phyloP scores from a whole-genome alignment of 2,329 filamentous ascomycete species.

The Colletotrichum endophyticum region DNA sequence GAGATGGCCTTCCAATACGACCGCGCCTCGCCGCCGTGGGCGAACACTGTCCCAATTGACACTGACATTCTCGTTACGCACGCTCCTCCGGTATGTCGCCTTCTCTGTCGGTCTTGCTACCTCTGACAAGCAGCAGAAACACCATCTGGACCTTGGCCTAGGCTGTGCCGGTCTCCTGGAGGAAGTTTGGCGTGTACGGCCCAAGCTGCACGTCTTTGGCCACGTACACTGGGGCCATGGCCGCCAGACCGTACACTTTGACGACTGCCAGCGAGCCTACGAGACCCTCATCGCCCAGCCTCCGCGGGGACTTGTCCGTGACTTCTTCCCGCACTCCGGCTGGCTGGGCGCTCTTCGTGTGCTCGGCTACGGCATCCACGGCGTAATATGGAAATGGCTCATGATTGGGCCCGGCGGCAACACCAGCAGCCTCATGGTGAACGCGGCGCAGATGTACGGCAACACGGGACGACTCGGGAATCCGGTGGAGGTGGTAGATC shows the following conservation, averaged over 20 bases:
- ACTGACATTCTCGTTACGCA: slow-evolving; percentile 85
- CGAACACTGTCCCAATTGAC: slow-evolving; percentile 70
- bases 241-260: slow-evolving; percentile 73
- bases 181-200: slow-evolving; percentile 77
- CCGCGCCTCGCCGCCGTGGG: slow-evolving; percentile 71
- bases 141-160: slow-evolving; percentile 72
- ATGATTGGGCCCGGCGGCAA: slow-evolving; percentile 58
- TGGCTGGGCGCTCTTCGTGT: slow-evolving; percentile 54
- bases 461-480: slow-evolving; percentile 54
- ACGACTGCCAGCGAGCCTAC: slow-evolving; percentile 73
- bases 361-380: slow-evolving; percentile 48
- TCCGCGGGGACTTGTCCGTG: slow-evolving; percentile 45
- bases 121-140: slow-evolving; percentile 46
- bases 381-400: slow-evolving; percentile 60
- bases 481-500: slow-evolving; percentile 38
- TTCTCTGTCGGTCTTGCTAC: background rate
- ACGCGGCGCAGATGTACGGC: slow-evolving; percentile 61
- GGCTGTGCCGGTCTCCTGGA: slow-evolving; percentile 74
- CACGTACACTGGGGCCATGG: slow-evolving; percentile 83
- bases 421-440: slow-evolving; percentile 58
- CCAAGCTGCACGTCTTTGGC: slow-evolving; percentile 81
- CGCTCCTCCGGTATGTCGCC: slow-evolving; percentile 66
- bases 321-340: slow-evolving; percentile 48
- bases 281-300: slow-evolving; percentile 64
- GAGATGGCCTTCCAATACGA: slow-evolving; percentile 82